Conservation (phyloP, 2,329 filamentous ascomycete genomes). For the Tolypocladium album region DNA sequence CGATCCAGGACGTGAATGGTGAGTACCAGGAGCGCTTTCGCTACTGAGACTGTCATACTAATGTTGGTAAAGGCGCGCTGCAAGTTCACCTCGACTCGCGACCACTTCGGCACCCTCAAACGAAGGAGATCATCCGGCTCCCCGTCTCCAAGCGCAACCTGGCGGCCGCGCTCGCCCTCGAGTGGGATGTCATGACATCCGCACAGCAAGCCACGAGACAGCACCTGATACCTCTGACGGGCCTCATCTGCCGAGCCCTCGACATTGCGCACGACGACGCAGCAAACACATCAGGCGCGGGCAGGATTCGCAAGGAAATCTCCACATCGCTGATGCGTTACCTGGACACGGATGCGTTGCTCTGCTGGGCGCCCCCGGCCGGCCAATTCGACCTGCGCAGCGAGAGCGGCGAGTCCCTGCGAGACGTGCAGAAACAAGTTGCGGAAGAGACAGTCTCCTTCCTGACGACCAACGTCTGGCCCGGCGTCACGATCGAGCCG, state of each 20-base stretch:
- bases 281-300: slow-evolving; percentile 15
- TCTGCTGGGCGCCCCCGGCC: slow-evolving; percentile 69
- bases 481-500: slow-evolving; percentile 65
- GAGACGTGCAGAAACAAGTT: slow-evolving; percentile 59
- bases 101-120: slow-evolving; percentile 66
- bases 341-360: slow-evolving; percentile 80
- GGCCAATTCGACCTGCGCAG: slow-evolving; percentile 35
- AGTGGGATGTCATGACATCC: slow-evolving; percentile 82
- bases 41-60: neutral
- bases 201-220: slow-evolving; percentile 75
- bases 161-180: slow-evolving; percentile 74
- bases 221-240: slow-evolving; percentile 85
- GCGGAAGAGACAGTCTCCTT: slow-evolving; percentile 62
- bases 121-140: slow-evolving; percentile 60
- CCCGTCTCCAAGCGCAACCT: slow-evolving; percentile 70
- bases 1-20: slow-evolving; percentile 58
- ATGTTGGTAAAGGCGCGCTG: slow-evolving; percentile 24
- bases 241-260: slow-evolving; percentile 69
- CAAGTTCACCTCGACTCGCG: slow-evolving; percentile 67
- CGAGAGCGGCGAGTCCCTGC: slow-evolving; percentile 47
- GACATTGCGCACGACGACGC: slow-evolving; percentile 66
- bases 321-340: slow-evolving; percentile 67
- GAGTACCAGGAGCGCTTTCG: slow-evolving; percentile 10
- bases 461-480: slow-evolving; percentile 68
- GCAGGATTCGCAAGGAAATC: slow-evolving; percentile 52